A percentile compares a stretch with the other conserved stretches of the same genome.
phyloP scores from a whole-genome alignment of 139 green algal species.

The Astrephomene gubernaculifera region DNA sequence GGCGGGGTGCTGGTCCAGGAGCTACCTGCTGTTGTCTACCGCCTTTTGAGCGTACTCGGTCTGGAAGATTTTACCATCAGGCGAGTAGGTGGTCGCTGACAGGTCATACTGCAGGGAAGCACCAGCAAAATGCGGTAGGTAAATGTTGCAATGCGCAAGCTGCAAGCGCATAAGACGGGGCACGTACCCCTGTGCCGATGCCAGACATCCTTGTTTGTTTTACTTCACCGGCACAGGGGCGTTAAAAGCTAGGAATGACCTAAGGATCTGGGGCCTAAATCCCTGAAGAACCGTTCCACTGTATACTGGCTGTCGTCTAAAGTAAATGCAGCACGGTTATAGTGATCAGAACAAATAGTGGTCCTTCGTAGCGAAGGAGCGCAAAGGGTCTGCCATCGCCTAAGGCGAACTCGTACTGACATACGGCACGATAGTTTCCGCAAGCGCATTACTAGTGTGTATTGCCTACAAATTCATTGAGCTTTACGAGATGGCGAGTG shows the following conservation, averaged over 20 bases:
- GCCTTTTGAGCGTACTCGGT: constrained; percentile 99
- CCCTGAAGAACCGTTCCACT: too few relatives aligned
- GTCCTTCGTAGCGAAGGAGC: too few relatives aligned
- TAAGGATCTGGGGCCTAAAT: constrained; percentile 16
- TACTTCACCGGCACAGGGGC: background rate
- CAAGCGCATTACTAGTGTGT: too few relatives aligned
- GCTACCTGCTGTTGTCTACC: constrained; percentile 96
- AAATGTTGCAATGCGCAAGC: background rate
- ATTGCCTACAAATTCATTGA: too few relatives aligned
- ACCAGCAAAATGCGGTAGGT: background rate
- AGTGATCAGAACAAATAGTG: too few relatives aligned
- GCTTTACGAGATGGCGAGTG: too few relatives aligned
- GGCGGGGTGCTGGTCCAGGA: background rate
- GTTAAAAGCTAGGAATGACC: background rate
- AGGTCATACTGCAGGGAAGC: constrained; percentile 92
- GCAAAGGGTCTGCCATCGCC: too few relatives aligned
- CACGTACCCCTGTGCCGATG: constrained; percentile 85
- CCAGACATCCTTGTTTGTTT: constrained; percentile 71
- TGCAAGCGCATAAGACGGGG: background rate
- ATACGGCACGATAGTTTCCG: too few relatives aligned
- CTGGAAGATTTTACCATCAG: constrained; percentile 98
- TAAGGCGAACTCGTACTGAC: too few relatives aligned
- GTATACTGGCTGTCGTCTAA: too few relatives aligned
- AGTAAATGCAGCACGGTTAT: too few relatives aligned
- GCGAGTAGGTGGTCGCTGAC: constrained; percentile 95